A percentile compares a stretch with the other conserved stretches of the same genome.
These are phyloP conservation scores for Allantophomopsis cytisporea DNA, from an alignment of 2,329 filamentous ascomycete genomes.

Conservation along the genomic window DNA sequence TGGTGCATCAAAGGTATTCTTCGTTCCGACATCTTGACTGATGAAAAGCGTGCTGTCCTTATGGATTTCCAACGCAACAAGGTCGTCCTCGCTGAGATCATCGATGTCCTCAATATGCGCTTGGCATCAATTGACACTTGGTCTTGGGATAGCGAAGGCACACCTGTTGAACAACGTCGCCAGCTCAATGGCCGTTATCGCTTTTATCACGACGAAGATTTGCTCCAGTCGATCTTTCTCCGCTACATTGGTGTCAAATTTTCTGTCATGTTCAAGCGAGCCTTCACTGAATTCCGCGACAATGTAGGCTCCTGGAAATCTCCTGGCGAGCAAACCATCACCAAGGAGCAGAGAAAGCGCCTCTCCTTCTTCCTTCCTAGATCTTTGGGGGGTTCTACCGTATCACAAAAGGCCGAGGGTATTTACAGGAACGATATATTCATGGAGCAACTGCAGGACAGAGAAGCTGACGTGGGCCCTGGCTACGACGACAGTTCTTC, in stretches of 20 bases:
- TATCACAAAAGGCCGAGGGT: conserved; percentile 2
- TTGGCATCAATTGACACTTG: conserved; percentile 34
- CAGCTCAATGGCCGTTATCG: conserved; percentile 44
- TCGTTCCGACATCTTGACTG: conserved; percentile 32
- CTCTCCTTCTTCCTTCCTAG: conserved; percentile 25
- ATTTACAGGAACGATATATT: conserved; percentile 30
- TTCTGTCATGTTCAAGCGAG: conserved; percentile 27
- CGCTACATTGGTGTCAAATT: conserved; percentile 37
- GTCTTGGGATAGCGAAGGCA: conserved; percentile 29
- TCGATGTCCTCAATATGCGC: conserved; percentile 42
- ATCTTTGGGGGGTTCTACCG: background rate
- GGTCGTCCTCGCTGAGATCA: conserved; percentile 34
- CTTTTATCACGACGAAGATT: conserved; percentile 44
- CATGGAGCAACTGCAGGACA: conserved; percentile 36
- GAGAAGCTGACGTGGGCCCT: conserved; percentile 20
- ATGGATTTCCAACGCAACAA: conserved; percentile 33
- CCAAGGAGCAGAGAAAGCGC: conserved; percentile 23
- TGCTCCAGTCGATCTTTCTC: conserved; percentile 36
- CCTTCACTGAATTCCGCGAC: conserved; percentile 14
- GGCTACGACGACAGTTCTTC: conserved; percentile 26
- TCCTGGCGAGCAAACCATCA: conserved; percentile 13
- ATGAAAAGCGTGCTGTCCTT: conserved; percentile 32
- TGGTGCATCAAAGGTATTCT: conserved; percentile 32
- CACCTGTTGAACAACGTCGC: conserved; percentile 33
- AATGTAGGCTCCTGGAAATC: conserved; percentile 6